Percentiles rank a stretch among this genome's conserved stretches.
Evolutionary conservation across 352 stramenopile species (phyloP).

Genomic region (Phytophthora constricta): DNA sequence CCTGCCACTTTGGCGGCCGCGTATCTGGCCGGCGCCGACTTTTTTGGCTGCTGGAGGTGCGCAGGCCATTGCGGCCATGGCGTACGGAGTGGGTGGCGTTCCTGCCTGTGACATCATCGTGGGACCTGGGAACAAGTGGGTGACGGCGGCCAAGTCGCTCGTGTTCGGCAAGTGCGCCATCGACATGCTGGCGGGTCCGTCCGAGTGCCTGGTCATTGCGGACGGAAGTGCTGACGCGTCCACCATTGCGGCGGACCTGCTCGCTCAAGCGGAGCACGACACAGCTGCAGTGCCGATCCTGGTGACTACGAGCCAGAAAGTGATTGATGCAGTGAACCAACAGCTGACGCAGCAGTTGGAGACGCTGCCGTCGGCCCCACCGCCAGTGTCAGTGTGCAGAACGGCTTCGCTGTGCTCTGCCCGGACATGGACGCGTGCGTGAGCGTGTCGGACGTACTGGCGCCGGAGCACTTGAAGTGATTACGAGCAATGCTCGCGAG

Average conservation of each 20-base stretch:
- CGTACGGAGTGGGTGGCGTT: conserved; percentile 93
- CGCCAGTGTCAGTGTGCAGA: conserved; percentile 68
- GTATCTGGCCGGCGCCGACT: conserved; percentile 93
- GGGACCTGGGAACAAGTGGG: conserved; percentile 99
- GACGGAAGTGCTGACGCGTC: conserved; percentile 87
- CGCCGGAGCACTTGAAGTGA: conserved; percentile 90
- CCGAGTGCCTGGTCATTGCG: conserved; percentile 98
- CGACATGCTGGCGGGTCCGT: conserved; percentile 99
- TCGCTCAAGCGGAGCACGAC: conserved; percentile 96
- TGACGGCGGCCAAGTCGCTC: conserved; percentile 98
- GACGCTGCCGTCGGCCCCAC: conserved; percentile 72
- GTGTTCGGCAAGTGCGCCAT: conserved; percentile 98
- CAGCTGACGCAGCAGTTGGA: conserved; percentile 79
- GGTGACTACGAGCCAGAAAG: conserved; percentile 86
- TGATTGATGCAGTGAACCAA: conserved; percentile 93
- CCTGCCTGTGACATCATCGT: conserved; percentile 98
- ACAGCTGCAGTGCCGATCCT: conserved; percentile 97
- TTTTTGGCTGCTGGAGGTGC: conserved; percentile 82
- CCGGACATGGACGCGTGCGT: conserved; percentile 73
- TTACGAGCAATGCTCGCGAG: conserved; percentile 90
- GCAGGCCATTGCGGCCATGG: conserved; percentile 95
- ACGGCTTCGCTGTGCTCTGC: conserved; percentile 84
- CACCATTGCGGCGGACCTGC: conserved; percentile 79
- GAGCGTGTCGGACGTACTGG: conserved; percentile 87
- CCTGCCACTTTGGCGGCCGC: conserved; percentile 95